Percentiles rank a stretch among this genome's conserved stretches.
Conservation (phyloP, 495 filamentous ascomycete genomes). For the Daldinia caldariorum region DNA sequence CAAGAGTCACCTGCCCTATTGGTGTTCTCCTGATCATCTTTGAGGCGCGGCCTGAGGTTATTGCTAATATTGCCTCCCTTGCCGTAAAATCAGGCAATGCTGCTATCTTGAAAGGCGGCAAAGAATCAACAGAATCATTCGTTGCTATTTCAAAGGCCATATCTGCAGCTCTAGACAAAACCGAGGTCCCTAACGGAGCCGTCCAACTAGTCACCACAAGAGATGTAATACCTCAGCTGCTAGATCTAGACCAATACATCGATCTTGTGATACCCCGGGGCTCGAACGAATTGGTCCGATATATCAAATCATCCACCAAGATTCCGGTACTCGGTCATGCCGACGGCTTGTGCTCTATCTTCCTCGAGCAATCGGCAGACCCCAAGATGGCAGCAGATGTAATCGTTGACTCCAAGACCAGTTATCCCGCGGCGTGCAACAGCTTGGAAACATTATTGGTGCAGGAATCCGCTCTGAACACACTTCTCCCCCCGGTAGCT, state of each 20-base stretch:
- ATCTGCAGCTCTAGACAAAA: slow-evolving; percentile 76
- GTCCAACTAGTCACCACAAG: slow-evolving; percentile 94
- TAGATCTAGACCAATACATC: slow-evolving; percentile 84
- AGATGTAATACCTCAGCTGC: slow-evolving; percentile 84
- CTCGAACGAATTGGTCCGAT: slow-evolving; percentile 90
- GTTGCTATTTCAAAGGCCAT: slow-evolving; percentile 87
- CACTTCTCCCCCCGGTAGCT: slow-evolving; percentile 76
- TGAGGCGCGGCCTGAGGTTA: slow-evolving; percentile 96
- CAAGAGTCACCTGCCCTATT: slow-evolving; percentile 91
- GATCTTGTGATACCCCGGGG: slow-evolving; percentile 96
- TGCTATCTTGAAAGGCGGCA: slow-evolving; percentile 96
- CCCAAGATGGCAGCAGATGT: slow-evolving; percentile 75
- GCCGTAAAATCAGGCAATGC: slow-evolving; percentile 98
- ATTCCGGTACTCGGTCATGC: slow-evolving; percentile 98
- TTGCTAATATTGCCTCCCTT: slow-evolving; percentile 97
- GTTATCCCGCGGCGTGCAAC: slow-evolving; percentile 98
- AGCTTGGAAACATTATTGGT: slow-evolving; percentile 88
- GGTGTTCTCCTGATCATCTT: slow-evolving; percentile 97
- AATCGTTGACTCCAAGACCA: slow-evolving; percentile 88
- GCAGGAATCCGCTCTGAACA: slow-evolving; percentile 73
- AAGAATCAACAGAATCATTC: slow-evolving; percentile 95
- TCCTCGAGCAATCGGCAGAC: slow-evolving; percentile 84
- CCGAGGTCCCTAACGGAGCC: slow-evolving; percentile 82
- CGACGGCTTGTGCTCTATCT: slow-evolving; percentile 91
- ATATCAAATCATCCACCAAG: slow-evolving; percentile 87